Percentiles rank a stretch among this genome's conserved stretches.
phyloP scores from a whole-genome alignment of 129 eudicot species.

The Silybum marianum region DNA sequence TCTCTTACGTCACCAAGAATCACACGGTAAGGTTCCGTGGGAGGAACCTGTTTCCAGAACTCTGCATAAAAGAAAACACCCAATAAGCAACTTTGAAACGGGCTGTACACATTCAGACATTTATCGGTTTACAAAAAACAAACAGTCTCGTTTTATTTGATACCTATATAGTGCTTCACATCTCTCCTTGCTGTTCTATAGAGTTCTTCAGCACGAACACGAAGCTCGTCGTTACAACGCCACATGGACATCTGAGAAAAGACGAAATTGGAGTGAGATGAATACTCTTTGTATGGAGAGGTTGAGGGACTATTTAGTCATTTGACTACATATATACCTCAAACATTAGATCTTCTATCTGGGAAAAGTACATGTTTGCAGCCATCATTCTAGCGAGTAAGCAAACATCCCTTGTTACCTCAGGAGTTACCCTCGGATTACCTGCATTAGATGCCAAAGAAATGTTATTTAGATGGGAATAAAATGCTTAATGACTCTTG shows the following conservation, averaged over 20 bases:
- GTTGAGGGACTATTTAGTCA: neutral
- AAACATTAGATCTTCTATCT: slow-evolving; percentile 96
- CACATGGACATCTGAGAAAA: slow-evolving; percentile 87
- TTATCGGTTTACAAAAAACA: neutral
- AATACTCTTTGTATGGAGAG: neutral
- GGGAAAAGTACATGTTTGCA: slow-evolving; percentile 93
- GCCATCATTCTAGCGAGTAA: slow-evolving; percentile 98
- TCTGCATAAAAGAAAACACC: slow-evolving; percentile 46
- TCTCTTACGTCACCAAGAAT: slow-evolving; percentile 98
- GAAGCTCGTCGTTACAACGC: slow-evolving; percentile 98
- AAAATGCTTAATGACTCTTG: neutral
- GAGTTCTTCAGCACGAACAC: slow-evolving; percentile 79
- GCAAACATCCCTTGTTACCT: slow-evolving; percentile 96
- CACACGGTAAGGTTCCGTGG: slow-evolving; percentile 94
- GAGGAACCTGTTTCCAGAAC: slow-evolving; percentile 93
- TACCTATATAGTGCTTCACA: slow-evolving; percentile 98
- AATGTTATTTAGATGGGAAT: neutral
- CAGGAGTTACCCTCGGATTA: slow-evolving; percentile 97
- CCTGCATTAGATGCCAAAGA: slow-evolving; percentile 42
- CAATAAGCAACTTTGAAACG: neutral
- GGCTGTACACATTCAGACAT: neutral
- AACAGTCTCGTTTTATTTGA: neutral
- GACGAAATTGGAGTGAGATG: slow-evolving; percentile 9
- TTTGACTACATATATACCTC: slow-evolving; percentile 52
- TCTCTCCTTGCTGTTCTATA: slow-evolving; percentile 77